A percentile compares a stretch with the other conserved stretches of the same genome.
phyloP scores from a whole-genome alignment of 1,139 yeast species.

The Tardiomyces blankii region DNA sequence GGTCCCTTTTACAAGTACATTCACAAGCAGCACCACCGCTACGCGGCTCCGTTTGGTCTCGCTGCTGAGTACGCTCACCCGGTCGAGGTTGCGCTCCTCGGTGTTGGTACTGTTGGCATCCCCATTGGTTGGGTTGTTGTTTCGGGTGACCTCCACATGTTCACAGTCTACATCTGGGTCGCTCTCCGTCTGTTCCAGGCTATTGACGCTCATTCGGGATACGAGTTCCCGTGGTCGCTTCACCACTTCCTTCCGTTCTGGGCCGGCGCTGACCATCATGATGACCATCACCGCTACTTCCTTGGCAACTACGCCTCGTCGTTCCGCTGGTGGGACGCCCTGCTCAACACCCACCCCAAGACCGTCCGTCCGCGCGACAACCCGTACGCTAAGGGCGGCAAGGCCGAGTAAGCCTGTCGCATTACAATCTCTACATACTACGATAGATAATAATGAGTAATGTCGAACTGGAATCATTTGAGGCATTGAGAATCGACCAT shows the following conservation, averaged over 20 bases:
- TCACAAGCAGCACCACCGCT: slow-evolving; percentile 93
- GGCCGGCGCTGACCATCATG: slow-evolving; percentile 99
- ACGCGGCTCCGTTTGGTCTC: slow-evolving; percentile 93
- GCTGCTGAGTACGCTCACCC: slow-evolving; percentile 98
- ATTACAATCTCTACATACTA: too few relatives aligned
- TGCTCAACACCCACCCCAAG: slow-evolving; percentile 56
- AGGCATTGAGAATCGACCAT: too few relatives aligned
- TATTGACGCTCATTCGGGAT: slow-evolving; percentile 93
- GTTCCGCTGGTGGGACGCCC: slow-evolving; percentile 89
- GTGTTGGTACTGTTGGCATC: slow-evolving; percentile 90
- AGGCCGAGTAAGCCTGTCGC: background rate
- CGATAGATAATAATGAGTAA: too few relatives aligned
- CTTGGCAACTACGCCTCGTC: slow-evolving; percentile 87
- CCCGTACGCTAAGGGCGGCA: background rate
- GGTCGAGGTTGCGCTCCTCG: slow-evolving; percentile 77
- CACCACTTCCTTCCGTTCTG: slow-evolving; percentile 86
- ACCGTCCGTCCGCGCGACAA: slow-evolving; percentile 14
- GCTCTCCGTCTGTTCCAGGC: slow-evolving; percentile 86
- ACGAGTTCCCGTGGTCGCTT: slow-evolving; percentile 93
- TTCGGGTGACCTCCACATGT: slow-evolving; percentile 55
- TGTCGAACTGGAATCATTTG: too few relatives aligned
- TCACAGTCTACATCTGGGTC: slow-evolving; percentile 82
- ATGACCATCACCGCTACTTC: slow-evolving; percentile 89
- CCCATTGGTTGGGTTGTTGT: slow-evolving; percentile 65
- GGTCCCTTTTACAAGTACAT: slow-evolving; percentile 81